Percentiles rank a stretch among this genome's conserved stretches.
These are phyloP conservation scores for Diaporthe helianthi DNA, from an alignment of 2,329 filamentous ascomycete species.

Conservation along the genomic window DNA sequence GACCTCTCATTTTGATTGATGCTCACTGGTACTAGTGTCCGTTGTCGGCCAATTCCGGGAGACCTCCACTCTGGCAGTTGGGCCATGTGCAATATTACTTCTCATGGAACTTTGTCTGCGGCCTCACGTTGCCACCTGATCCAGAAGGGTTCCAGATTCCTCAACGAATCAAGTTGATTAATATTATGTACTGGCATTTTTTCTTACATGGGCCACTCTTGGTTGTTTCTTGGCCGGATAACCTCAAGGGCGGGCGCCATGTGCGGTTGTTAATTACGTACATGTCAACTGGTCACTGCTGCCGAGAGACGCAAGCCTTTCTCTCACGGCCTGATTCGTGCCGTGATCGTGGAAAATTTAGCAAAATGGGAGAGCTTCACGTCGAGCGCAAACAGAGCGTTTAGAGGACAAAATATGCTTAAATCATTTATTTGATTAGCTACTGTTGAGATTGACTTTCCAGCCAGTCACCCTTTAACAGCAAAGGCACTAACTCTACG, in stretches of 20 bases:
- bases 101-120: background rate
- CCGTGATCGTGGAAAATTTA: background rate
- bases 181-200: background rate
- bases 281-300: background rate
- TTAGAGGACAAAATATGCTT: background rate
- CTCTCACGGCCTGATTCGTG: background rate
- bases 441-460: no score
- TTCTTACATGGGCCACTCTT: background rate
- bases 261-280: no score
- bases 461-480: no score
- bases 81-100: background rate
- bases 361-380: no score
- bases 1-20: slow-evolving; percentile 1
- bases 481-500: no score
- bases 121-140: background rate
- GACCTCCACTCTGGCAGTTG: background rate
- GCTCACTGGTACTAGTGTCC: background rate
- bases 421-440: no score
- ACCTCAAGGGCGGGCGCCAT: background rate
- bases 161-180: background rate
- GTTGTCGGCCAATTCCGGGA: slow-evolving; percentile 13
- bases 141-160: no score
- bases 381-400: background rate
- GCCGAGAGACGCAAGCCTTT: background rate
- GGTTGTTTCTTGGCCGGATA: background rate